Evolutionary conservation across 345 rosid genomes (phyloP).

Genomic region (Abelmoschus esculentus): DNA sequence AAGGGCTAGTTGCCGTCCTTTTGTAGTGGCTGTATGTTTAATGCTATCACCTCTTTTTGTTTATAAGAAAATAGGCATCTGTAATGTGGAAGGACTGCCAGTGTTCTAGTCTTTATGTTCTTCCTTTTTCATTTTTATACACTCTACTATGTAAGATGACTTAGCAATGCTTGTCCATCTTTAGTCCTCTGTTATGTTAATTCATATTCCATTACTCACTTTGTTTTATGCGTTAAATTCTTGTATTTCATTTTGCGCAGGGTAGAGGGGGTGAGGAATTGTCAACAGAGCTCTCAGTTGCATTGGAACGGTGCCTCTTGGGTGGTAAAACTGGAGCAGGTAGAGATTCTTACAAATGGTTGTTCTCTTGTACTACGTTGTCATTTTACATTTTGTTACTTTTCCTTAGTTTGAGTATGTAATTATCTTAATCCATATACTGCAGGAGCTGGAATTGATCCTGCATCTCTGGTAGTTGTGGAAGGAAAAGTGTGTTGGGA

Average conservation of each 20-base stretch:
- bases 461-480: slow-evolving; percentile 59
- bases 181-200: background rate
- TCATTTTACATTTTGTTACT: background rate
- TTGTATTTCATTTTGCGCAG: slow-evolving; percentile 27
- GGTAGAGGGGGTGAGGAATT: slow-evolving; percentile 93
- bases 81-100: background rate
- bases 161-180: background rate
- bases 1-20: background rate
- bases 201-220: background rate
- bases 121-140: background rate
- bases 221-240: background rate
- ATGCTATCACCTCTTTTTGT: background rate
- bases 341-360: slow-evolving; percentile 14
- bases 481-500: slow-evolving; percentile 94
- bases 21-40: background rate
- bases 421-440: slow-evolving; percentile 13
- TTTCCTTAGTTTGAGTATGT: slow-evolving; percentile 7
- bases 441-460: slow-evolving; percentile 79
- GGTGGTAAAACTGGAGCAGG: slow-evolving; percentile 95
- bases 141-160: background rate
- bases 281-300: slow-evolving; percentile 66
- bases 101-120: background rate
- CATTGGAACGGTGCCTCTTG: slow-evolving; percentile 69
- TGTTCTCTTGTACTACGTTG: background rate
- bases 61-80: background rate